Percentiles rank a stretch among this genome's conserved stretches.
Evolutionary conservation across 306 rosid species (phyloP).

Genomic region (Lathyrus aphaca): DNA sequence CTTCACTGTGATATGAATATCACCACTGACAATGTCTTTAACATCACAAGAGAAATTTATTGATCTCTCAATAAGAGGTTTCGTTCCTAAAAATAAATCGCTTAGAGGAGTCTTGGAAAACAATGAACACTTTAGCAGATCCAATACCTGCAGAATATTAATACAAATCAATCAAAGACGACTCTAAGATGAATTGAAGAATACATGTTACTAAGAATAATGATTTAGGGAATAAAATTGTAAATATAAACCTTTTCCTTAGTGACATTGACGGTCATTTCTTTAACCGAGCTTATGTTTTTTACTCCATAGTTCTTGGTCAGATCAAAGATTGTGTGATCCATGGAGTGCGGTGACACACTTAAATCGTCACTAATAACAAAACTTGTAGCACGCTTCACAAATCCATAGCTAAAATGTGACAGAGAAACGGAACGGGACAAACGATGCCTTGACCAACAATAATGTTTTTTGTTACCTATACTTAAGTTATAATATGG

Average conservation of each 20-base stretch:
- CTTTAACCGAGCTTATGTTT: not conserved
- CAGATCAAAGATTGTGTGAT: not conserved
- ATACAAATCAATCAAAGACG: not conserved
- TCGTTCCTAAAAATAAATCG: not conserved
- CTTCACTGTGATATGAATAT: not conserved
- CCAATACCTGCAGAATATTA: slow-evolving; percentile 10
- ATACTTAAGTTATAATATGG: not conserved
- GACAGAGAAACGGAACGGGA: not conserved
- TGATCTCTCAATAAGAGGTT: not conserved
- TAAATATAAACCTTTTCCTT: not conserved
- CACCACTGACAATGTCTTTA: not conserved
- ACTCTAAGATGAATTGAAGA: not conserved
- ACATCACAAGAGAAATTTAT: not conserved
- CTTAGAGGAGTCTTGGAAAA: not conserved
- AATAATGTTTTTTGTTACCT: not conserved
- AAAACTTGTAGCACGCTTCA: not conserved
- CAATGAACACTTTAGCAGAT: slow-evolving; percentile 12
- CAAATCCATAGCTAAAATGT: not conserved
- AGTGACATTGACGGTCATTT: not conserved
- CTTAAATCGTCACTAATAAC: not conserved
- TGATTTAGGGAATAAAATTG: not conserved
- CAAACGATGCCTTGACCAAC: not conserved
- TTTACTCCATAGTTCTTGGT: not conserved
- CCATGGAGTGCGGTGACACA: not conserved
- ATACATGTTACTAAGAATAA: not conserved